These are phyloP conservation scores for Pinus albicaulis DNA, from an alignment of 75 land plant species.

Conservation along the genomic window DNA sequence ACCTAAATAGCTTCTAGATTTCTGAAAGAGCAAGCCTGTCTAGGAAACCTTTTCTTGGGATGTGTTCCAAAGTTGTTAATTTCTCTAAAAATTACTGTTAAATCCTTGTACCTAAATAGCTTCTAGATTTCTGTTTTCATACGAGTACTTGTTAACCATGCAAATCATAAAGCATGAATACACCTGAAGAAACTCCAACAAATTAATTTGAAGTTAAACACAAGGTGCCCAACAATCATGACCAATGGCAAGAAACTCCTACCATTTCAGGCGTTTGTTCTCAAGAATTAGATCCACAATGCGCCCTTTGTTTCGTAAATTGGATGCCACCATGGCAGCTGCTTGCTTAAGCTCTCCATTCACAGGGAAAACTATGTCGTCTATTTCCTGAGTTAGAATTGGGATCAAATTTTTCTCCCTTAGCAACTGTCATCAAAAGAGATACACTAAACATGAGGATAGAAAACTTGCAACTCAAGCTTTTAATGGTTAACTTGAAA, in stretches of 20 bases:
- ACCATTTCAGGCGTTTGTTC: conserved; percentile 85
- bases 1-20: too few species aligned
- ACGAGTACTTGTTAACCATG: too few species aligned
- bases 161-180: too few species aligned
- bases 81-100: too few species aligned
- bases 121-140: too few species aligned
- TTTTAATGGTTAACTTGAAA: neutral
- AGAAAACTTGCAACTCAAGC: neutral
- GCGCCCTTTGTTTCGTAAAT: conserved; percentile 64
- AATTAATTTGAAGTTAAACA: too few species aligned
- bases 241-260: neutral
- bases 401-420: conserved; percentile 85
- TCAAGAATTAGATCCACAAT: conserved; percentile 84
- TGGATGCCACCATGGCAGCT: conserved; percentile 66
- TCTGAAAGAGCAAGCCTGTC: too few species aligned
- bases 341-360: conserved; percentile 68
- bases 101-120: too few species aligned
- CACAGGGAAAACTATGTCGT: conserved; percentile 72
- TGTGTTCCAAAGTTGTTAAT: too few species aligned
- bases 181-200: too few species aligned
- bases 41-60: too few species aligned
- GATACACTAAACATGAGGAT: neutral
- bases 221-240: too few species aligned
- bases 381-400: conserved; percentile 51
- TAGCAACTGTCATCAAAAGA: conserved; percentile 55